These are phyloP conservation scores for Pseudocercospora musae DNA, from an alignment of 2,329 filamentous ascomycete genomes.

Conservation along the genomic window DNA sequence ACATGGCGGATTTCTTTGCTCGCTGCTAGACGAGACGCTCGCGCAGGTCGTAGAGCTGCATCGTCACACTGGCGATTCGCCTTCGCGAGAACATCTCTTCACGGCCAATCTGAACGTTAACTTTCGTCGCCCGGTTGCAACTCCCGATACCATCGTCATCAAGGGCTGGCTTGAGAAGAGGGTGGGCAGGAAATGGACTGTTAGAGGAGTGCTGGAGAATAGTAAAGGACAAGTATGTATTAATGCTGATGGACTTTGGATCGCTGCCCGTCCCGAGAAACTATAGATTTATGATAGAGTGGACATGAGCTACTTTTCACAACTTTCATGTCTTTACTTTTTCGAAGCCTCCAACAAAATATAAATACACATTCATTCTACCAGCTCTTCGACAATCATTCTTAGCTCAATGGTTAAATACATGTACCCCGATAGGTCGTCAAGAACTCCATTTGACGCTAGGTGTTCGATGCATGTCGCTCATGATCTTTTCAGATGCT, in stretches of 20 bases:
- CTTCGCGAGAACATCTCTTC: background rate
- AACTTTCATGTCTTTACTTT: no score
- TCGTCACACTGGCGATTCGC: background rate
- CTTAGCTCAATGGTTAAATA: no score
- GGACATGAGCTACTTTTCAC: no score
- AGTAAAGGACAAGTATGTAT: background rate
- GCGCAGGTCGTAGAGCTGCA: background rate
- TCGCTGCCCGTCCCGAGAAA: background rate
- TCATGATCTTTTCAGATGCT: no score
- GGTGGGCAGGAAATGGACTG: background rate
- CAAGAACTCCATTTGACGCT: no score
- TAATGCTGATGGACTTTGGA: background rate
- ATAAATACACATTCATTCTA: no score
- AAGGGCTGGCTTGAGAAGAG: background rate
- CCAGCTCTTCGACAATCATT: no score
- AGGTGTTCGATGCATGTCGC: no score
- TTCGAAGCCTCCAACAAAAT: no score
- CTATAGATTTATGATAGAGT: background rate
- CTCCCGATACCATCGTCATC: background rate
- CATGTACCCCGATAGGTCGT: no score
- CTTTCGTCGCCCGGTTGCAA: background rate
- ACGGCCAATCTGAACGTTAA: background rate
- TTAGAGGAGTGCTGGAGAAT: background rate
- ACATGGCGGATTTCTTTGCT: background rate
- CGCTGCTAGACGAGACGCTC: background rate